Base-by-base conservation (phyloP, 1,139 yeast species). In the Geotrichum cucujoidarum region DNA sequence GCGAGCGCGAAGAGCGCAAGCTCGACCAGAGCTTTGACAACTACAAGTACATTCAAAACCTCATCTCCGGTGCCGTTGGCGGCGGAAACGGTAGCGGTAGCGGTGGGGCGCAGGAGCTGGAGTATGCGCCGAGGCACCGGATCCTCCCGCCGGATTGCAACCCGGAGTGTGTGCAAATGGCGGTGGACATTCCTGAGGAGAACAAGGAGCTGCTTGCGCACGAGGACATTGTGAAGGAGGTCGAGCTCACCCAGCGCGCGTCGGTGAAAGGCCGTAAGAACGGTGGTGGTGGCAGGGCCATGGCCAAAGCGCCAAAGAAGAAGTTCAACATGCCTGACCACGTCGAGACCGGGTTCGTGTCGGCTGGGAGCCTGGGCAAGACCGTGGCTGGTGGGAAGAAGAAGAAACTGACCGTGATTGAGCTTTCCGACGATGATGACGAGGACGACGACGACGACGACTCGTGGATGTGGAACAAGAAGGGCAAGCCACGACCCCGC, bases 1-100 rank as follows among this genome's bases (percentile, higher is more conserved):
- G 96, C 5, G 78, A 83, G 14, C 81, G 81, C 55, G 99, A 94
- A 64, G 80, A 84, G 51, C 60, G 68, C 6, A 92, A 90, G 60
- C 86, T 87, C 60, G 88, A 85, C 47, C 80, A 81, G 56, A 92
- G 98, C 0, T 80, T 88, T 83, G 83, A 76, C 30, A 94, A 89
- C 25, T 92, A 94, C 64, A 80, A 79, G 51, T 77, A 77, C 61
- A 81, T 94, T 45, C 97, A 94, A 61, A 74, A 74, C 38, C 79
- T 76, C 49, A 76, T 83, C 25, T 55, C 59, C 32, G 54, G 51
- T 16, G 48, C 55, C 17, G 48, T 37, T 3, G 38, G 46, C 2
- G 33, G 25, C 31, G 27, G 10, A 6, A n/a, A n/a, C n/a, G n/a
- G n/a, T n/a, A n/a, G n/a, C n/a, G 27, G 27, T 10, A 10, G 27